Conservation (phyloP, 2,329 filamentous ascomycete species). For the Calonectria crousiana region DNA sequence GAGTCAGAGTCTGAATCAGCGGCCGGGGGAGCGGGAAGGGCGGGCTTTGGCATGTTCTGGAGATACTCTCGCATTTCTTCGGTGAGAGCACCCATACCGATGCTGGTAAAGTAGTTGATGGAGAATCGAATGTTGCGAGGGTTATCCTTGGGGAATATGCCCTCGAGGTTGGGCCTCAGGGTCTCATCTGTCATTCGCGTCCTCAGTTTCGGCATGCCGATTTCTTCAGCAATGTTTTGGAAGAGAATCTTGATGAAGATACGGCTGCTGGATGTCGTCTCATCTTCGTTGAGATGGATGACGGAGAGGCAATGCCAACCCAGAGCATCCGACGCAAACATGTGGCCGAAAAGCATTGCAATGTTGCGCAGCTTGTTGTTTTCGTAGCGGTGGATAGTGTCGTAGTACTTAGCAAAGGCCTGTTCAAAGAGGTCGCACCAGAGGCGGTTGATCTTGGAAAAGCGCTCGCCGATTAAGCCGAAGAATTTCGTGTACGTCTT, state of each 20-base stretch:
- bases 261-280: constrained; percentile 94
- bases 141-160: constrained; percentile 91
- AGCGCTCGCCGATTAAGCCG: constrained; percentile 91
- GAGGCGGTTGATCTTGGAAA: constrained; percentile 94
- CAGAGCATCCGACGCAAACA: constrained; percentile 88
- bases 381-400: constrained; percentile 96
- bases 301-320: constrained; percentile 90
- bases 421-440: constrained; percentile 96
- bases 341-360: constrained; percentile 92
- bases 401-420: constrained; percentile 92
- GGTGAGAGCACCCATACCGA: constrained; percentile 94
- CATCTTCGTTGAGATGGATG: constrained; percentile 93
- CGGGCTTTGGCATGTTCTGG: constrained; percentile 89
- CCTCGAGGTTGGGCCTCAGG: constrained; percentile 82
- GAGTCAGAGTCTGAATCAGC: constrained; percentile 77
- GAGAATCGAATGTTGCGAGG: constrained; percentile 93
- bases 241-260: constrained; percentile 99
- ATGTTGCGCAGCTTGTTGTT: constrained; percentile 96
- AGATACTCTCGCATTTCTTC: constrained; percentile 95
- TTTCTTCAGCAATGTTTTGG: constrained; percentile 88
- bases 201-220: constrained; percentile 85
- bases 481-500: constrained; percentile 98
- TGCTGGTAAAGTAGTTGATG: constrained; percentile 99
- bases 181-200: constrained; percentile 82
- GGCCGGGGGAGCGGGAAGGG: constrained; percentile 75